phyloP scores from a whole-genome alignment of 805 yeast genomes.

The Metschnikowia lunata region DNA sequence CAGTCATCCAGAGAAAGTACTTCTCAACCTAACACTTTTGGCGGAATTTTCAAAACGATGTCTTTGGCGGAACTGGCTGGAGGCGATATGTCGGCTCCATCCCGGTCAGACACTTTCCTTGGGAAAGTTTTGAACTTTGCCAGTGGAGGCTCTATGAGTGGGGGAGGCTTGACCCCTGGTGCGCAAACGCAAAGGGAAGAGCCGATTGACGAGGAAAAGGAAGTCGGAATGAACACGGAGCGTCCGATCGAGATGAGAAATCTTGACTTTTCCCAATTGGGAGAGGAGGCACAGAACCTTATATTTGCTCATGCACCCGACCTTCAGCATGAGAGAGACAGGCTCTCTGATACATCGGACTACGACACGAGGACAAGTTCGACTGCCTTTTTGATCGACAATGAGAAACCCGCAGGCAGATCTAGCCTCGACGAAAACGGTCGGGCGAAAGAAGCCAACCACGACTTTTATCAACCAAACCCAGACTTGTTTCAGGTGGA shows the following conservation, averaged over 20 bases:
- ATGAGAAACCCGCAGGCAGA: conserved; percentile 7
- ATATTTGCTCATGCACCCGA: conserved; percentile 46
- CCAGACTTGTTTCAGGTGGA: conserved; percentile 42
- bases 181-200: conserved; percentile 23
- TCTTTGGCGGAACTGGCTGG: conserved; percentile 30
- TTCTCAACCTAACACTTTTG: conserved; percentile 8
- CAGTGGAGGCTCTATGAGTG: conserved; percentile 27
- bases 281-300: conserved; percentile 52
- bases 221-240: conserved; percentile 17
- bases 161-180: conserved; percentile 43
- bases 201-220: conserved; percentile 21
- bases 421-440: conserved; percentile 1
- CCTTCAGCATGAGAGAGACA: conserved; percentile 5
- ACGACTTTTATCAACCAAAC: conserved; percentile 35
- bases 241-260: conserved; percentile 44
- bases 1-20: conserved; percentile 10
- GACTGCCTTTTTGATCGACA: conserved; percentile 6
- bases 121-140: conserved; percentile 32
- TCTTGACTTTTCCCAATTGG: conserved; percentile 39
- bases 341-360: conserved; percentile 4
- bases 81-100: conserved; percentile 16
- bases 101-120: conserved; percentile 35
- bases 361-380: conserved; percentile 6
- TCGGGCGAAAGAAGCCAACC: neutral
- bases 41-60: conserved; percentile 31